Evolutionary conservation across 78 protist genomes (phyloP).

Genomic region (Mantamonas sphyraenae): DNA sequence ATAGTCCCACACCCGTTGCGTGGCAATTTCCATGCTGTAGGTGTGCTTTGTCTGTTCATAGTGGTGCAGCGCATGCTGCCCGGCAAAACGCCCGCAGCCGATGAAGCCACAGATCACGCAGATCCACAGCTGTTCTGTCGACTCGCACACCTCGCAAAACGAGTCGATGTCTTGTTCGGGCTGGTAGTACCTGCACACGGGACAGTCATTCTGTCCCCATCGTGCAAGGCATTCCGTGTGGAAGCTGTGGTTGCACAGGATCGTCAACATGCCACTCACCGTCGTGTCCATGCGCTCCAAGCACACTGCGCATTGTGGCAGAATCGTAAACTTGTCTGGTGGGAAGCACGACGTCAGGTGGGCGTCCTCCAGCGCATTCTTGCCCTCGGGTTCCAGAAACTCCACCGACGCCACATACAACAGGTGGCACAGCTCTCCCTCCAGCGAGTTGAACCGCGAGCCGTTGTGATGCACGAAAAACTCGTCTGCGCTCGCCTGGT

Average conservation of each 20-base stretch:
- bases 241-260: constrained; percentile 79
- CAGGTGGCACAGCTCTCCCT: constrained; percentile 31
- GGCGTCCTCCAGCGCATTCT: not conserved
- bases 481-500: constrained; percentile 34
- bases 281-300: constrained; percentile 68
- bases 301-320: not conserved
- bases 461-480: constrained; percentile 54
- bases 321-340: not conserved
- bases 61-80: constrained; percentile 77
- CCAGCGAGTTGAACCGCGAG: constrained; percentile 52
- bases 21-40: constrained; percentile 73
- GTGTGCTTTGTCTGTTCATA: constrained; percentile 69
- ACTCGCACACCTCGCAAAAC: constrained; percentile 36
- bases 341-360: not conserved
- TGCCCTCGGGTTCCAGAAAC: not conserved
- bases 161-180: not conserved
- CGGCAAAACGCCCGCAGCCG: constrained; percentile 70
- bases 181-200: constrained; percentile 30
- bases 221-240: constrained; percentile 57
- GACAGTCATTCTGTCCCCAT: constrained; percentile 36
- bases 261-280: constrained; percentile 64
- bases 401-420: constrained; percentile 21
- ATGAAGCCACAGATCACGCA: constrained; percentile 82
- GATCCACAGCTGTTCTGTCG: constrained; percentile 70
- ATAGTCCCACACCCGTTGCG: constrained; percentile 92